Evolutionary conservation across 768 basidiomycete genomes (phyloP).

Genomic region (Termitomyces sp.): DNA sequence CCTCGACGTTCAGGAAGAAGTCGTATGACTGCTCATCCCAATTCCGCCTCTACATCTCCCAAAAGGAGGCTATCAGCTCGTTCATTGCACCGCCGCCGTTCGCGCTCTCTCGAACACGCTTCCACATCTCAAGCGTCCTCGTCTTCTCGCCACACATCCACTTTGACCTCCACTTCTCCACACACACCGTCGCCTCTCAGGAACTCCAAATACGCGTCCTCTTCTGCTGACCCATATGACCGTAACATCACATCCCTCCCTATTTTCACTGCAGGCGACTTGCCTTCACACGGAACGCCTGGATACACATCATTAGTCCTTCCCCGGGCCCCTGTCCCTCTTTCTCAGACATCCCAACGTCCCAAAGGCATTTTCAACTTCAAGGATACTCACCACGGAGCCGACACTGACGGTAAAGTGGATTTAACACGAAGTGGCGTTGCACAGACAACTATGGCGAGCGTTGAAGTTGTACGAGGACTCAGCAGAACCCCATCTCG

Average conservation of each 20-base stretch:
- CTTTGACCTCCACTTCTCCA: constrained; percentile 5
- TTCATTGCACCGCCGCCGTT: constrained; percentile 12
- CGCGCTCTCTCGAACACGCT: constrained; percentile 14
- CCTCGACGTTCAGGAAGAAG: constrained; percentile 12
- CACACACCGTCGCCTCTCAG: constrained; percentile 6
- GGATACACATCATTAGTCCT: constrained; percentile 52
- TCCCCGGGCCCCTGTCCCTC: constrained; percentile 40
- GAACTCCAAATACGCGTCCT: constrained; percentile 17
- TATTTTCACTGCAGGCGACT: constrained; percentile 25
- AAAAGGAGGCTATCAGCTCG: constrained; percentile 2
- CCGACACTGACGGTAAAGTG: constrained; percentile 43
- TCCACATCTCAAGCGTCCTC: constrained; percentile 9
- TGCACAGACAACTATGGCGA: constrained; percentile 87
- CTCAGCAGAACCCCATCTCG: constrained; percentile 23
- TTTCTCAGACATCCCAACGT: constrained; percentile 18
- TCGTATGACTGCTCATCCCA: constrained; percentile 8
- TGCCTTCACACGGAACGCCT: constrained; percentile 51
- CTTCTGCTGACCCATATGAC: constrained; percentile 18
- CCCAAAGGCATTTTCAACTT: constrained; percentile 12
- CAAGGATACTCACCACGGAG: constrained; percentile 1
- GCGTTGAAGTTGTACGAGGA: constrained; percentile 71
- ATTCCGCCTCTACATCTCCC: neutral
- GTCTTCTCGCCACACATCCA: constrained; percentile 5
- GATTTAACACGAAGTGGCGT: constrained; percentile 74
- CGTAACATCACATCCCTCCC: constrained; percentile 15